Evolutionary conservation across 305 asterid species (phyloP).

Genomic region (Fraxinus xanthoxyloides): DNA sequence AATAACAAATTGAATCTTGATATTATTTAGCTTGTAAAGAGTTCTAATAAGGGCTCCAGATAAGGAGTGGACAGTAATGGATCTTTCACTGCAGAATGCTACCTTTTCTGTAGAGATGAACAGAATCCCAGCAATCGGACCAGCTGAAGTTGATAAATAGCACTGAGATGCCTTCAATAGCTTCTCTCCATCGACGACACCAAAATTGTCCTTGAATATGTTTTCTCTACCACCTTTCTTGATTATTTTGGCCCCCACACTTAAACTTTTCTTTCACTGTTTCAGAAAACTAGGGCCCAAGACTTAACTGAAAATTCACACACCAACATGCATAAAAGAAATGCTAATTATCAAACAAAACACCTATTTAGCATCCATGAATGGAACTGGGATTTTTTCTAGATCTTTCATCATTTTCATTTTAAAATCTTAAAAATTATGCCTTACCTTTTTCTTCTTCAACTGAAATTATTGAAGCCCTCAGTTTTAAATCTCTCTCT

Average conservation of each 20-base stretch:
- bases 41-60: slow-evolving; percentile 37
- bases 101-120: slow-evolving; percentile 56
- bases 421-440: no score
- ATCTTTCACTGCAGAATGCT: slow-evolving; percentile 42
- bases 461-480: neutral
- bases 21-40: slow-evolving; percentile 53
- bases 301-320: slow-evolving; percentile 46
- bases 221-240: slow-evolving; percentile 64
- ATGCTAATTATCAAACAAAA: neutral
- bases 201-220: slow-evolving; percentile 50
- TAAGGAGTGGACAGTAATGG: slow-evolving; percentile 46
- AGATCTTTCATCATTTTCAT: no score
- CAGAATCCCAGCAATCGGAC: slow-evolving; percentile 68
- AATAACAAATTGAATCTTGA: neutral
- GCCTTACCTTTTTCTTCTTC: no score
- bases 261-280: slow-evolving; percentile 68
- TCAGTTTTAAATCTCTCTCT: neutral
- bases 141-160: slow-evolving; percentile 62
- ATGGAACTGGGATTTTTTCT: neutral
- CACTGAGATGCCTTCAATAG: slow-evolving; percentile 68
- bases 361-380: neutral
- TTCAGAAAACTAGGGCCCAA: slow-evolving; percentile 61
- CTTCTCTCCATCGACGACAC: slow-evolving; percentile 46
- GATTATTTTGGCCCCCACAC: slow-evolving; percentile 56
- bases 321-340: neutral